Conservation (phyloP, 129 eudicot genomes). For the Chrysanthemum lavandulifolium region DNA sequence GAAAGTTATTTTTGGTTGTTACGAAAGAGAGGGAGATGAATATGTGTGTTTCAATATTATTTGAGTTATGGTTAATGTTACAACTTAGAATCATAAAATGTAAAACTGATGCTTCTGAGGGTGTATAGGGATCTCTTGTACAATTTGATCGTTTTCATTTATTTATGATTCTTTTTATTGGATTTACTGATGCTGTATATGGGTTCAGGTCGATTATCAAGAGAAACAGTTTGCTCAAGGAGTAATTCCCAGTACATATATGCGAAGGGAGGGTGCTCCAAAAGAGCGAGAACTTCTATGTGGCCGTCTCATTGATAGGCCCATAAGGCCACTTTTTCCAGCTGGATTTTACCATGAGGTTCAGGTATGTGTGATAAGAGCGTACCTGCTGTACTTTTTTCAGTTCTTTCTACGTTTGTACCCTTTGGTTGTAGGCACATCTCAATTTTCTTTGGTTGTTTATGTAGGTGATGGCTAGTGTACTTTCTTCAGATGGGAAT, state of each 20-base stretch:
- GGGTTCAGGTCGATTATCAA: slow-evolving; percentile 85
- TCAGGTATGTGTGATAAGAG: slow-evolving; percentile 41
- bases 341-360: slow-evolving; percentile 94
- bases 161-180: background rate
- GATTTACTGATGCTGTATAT: background rate
- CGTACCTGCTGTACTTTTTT: slow-evolving; percentile 2
- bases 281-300: slow-evolving; percentile 89
- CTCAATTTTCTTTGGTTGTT: slow-evolving; percentile 9
- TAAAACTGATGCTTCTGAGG: background rate
- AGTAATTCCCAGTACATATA: slow-evolving; percentile 81
- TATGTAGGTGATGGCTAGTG: slow-evolving; percentile 81
- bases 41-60: no score
- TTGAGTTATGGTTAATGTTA: background rate
- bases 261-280: slow-evolving; percentile 99
- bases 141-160: background rate
- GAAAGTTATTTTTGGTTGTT: no score
- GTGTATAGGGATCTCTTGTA: background rate
- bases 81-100: background rate
- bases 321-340: slow-evolving; percentile 94
- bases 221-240: slow-evolving; percentile 99
- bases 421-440: background rate
- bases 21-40: no score
- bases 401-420: background rate
- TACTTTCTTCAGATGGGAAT: slow-evolving; percentile 94
- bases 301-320: slow-evolving; percentile 93